Percentiles rank a stretch among this genome's conserved stretches.
These are phyloP conservation scores for Spirogloea muscicola DNA, from an alignment of 139 green algal species.

Conservation along the genomic window DNA sequence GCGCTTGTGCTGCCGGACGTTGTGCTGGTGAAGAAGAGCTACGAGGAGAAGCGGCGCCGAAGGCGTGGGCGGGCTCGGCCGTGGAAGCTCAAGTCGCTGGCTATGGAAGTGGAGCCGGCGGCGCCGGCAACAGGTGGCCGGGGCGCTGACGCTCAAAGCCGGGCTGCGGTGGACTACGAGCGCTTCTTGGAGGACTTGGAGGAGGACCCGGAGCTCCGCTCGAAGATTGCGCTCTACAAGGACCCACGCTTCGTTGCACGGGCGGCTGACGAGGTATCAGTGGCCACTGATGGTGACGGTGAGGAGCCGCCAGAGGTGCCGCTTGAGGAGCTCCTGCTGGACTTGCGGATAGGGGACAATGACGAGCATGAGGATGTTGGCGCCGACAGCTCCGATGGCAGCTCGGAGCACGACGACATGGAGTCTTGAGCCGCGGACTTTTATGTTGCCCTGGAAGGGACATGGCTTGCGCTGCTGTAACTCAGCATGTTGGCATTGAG, in stretches of 20 bases:
- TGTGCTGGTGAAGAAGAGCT: constrained; percentile 84
- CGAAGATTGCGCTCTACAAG: constrained; percentile 46
- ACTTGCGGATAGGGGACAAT: constrained; percentile 53
- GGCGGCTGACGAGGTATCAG: background rate
- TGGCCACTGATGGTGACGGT: constrained; percentile 21
- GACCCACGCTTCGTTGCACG: constrained; percentile 26
- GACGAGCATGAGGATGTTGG: no score
- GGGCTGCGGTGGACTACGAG: constrained; percentile 72
- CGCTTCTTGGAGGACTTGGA: constrained; percentile 82
- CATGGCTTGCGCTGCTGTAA: no score
- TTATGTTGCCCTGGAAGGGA: no score
- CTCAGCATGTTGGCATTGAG: no score
- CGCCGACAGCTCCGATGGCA: constrained; percentile 35
- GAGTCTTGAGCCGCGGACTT: constrained; percentile 9
- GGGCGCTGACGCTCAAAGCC: constrained; percentile 46
- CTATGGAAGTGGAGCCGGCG: constrained; percentile 6
- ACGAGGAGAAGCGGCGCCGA: constrained; percentile 76
- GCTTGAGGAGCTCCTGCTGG: constrained; percentile 90
- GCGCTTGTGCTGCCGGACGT: constrained; percentile 70
- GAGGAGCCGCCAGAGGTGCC: constrained; percentile 70
- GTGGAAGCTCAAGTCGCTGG: constrained; percentile 45
- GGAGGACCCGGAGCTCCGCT: constrained; percentile 74
- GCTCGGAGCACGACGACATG: constrained; percentile 21
- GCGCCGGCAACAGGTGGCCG: background rate
- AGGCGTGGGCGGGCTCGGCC: constrained; percentile 37